Base-by-base conservation (phyloP, 129 eudicot species). In the Flaveria robusta region DNA sequence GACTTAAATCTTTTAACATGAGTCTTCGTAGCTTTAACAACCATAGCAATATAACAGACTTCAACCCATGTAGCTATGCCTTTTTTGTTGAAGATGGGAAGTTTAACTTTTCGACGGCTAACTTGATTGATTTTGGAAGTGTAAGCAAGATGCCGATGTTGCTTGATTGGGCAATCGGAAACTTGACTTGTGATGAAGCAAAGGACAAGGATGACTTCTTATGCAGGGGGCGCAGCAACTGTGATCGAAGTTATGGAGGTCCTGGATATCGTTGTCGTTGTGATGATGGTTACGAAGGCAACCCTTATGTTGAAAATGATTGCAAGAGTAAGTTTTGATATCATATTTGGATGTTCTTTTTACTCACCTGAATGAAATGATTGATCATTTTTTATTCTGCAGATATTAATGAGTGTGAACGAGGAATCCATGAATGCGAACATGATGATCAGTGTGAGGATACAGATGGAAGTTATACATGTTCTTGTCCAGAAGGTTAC, bases 111-210 rank as follows among this genome's bases (percentile, higher is more conserved):
- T 76, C 79, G 4, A 18, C 76, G 11, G 45, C 11, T 2, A 0
- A 70, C 58, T 45, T 75, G 24, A 6, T 2, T 14, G 19, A 56
- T 29, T 39, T 70, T 24, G 2, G 0, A 6, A 39, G 22, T 15
- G 1, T 0, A 2, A 18, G 0, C 13, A 64, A 1, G 79, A 59
- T 84, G 80, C 85, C 87, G 0, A 39, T 76, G 55, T 49, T 76
- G 34, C 82, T 80, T 10, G 87, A 84, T 8, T 84, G 87, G 87
- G 82, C 70, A 11, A 71, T 84, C 16, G 82, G 85, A 23, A 20
- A 84, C 46, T 7, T 0, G n/a, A 54, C 52, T 42, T 84, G 79
- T 60, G 58, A 52, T 0, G 13, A 0, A n/a, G 84, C 54, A 19
- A 24, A 47, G 31, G 42, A 64, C 18, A 4, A 3, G 2, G 9